Evolutionary conservation across 2,329 filamentous ascomycete species (phyloP), one percentile per base, ranked within the genome.

Genomic region (Botryotinia calthae): DNA sequence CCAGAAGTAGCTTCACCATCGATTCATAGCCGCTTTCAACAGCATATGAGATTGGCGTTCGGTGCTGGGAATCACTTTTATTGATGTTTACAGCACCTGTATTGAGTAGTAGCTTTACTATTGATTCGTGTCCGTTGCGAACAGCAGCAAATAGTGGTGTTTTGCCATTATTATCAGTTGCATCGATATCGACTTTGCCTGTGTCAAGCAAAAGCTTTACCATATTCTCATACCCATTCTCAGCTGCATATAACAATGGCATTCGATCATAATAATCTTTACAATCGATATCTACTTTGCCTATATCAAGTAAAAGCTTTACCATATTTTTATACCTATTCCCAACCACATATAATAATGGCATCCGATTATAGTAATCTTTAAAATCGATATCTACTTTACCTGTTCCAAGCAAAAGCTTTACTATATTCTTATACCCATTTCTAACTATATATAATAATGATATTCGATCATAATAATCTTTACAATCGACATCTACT

Each of bases 221-320:
- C 18, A 64, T 6, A 1, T 28, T 4, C n/a, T 48, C 25, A 20
- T 66, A 0, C 0, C 40, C n/a, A 1, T 0, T 7, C 5, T 0
- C 1, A 0, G 25, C 63, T 22, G 63, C 42, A 18, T 1, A 34
- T 4, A 66, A 34, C 2, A 66, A 1, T 14, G 65, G 34, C 25
- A 48, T 67, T 12, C 1, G 4, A 54, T 10, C 46, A n/a, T 37
- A 3, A 22, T 0, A 0, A 42, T 37, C 5, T 12, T 59, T 25
- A 1, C 0, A 31, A 34, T 70, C 7, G 3, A 46, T 2, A 4
- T 64, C 18, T 0, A 34, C 28, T 64, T 64, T 31, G 2, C 18
- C 62, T 56, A 18, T 46, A 25, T 46, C 40, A 18, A 64, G n/a
- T 14, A 64, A 25, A 22, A 63, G 40, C 14, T 63, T 63, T 4